Evolutionary conservation across 306 rosid species (phyloP).

Genomic region (Luffa aegyptiaca): DNA sequence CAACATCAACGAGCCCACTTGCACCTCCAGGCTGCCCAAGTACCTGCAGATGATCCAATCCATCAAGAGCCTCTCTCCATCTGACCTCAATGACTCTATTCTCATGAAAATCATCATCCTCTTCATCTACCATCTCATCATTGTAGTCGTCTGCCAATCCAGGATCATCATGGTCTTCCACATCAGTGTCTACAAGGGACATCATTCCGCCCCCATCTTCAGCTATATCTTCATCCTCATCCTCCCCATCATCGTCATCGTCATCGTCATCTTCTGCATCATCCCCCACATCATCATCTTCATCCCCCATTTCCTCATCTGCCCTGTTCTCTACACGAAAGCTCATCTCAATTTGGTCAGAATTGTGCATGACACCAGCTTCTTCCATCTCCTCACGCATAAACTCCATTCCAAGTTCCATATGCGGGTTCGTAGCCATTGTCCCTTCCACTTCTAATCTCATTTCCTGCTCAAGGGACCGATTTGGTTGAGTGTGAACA

Average conservation of each 20-base stretch:
- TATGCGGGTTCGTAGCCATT: constrained; percentile 44
- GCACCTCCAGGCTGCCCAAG: constrained; percentile 82
- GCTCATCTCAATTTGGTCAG: constrained; percentile 75
- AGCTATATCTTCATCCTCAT: constrained; percentile 92
- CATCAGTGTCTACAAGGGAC: constrained; percentile 87
- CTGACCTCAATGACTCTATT: constrained; percentile 89
- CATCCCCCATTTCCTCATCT: constrained; percentile 94
- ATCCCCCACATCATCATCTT: constrained; percentile 97
- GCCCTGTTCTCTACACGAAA: constrained; percentile 84
- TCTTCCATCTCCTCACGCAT: constrained; percentile 85
- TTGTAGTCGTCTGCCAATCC: constrained; percentile 90
- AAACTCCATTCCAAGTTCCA: constrained; percentile 82
- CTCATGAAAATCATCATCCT: constrained; percentile 92
- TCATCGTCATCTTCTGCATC: constrained; percentile 93
- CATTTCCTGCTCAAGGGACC: constrained; percentile 57
- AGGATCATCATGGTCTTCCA: constrained; percentile 86
- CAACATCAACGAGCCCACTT: constrained; percentile 77
- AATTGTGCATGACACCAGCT: constrained; percentile 57
- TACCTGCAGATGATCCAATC: constrained; percentile 87
- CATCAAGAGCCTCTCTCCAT: constrained; percentile 98
- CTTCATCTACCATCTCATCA: constrained; percentile 92
- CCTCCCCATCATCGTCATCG: constrained; percentile 91
- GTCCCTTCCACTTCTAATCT: constrained; percentile 63
- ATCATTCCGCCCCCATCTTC: constrained; percentile 93
- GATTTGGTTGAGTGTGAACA: constrained; percentile 33